phyloP scores from a whole-genome alignment of 805 yeast genomes.

The Lipomyces anomalus region DNA sequence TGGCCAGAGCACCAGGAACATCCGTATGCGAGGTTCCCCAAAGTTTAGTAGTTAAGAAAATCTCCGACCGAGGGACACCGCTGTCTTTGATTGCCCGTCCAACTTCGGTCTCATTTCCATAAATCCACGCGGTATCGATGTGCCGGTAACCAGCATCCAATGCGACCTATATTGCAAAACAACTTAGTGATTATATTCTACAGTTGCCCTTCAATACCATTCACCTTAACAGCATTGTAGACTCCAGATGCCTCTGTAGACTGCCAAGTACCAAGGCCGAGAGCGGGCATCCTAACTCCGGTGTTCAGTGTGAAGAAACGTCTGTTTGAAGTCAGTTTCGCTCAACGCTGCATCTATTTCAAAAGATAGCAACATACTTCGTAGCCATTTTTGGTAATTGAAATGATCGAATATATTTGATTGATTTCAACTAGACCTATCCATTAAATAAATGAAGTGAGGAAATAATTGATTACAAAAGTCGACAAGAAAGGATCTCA shows the following conservation, averaged over 20 bases:
- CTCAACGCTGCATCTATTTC: too few species aligned
- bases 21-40: constrained; percentile 34
- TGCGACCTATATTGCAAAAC: constrained; percentile 30
- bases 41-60: constrained; percentile 42
- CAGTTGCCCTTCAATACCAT: too few species aligned
- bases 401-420: too few species aligned
- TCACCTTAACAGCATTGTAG: constrained; percentile 44
- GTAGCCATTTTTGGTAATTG: too few species aligned
- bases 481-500: too few species aligned
- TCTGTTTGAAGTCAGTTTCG: too few species aligned
- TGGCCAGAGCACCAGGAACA: constrained; percentile 50
- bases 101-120: constrained; percentile 61
- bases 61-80: constrained; percentile 47
- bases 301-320: constrained; percentile 42
- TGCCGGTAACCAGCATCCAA: constrained; percentile 62
- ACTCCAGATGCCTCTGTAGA: constrained; percentile 50
- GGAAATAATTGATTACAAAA: too few species aligned
- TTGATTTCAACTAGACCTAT: too few species aligned
- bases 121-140: constrained; percentile 64
- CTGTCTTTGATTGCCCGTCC: constrained; percentile 41
- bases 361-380: too few species aligned
- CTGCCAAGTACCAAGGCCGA: constrained; percentile 77
- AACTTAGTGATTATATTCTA: constrained; percentile 45
- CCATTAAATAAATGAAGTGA: too few species aligned
- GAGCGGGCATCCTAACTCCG: constrained; percentile 57